Percentiles rank a stretch among this genome's conserved stretches.
These are phyloP conservation scores for Crithidia expoeki DNA, from an alignment of 208 protist genomes.

Conservation along the genomic window DNA sequence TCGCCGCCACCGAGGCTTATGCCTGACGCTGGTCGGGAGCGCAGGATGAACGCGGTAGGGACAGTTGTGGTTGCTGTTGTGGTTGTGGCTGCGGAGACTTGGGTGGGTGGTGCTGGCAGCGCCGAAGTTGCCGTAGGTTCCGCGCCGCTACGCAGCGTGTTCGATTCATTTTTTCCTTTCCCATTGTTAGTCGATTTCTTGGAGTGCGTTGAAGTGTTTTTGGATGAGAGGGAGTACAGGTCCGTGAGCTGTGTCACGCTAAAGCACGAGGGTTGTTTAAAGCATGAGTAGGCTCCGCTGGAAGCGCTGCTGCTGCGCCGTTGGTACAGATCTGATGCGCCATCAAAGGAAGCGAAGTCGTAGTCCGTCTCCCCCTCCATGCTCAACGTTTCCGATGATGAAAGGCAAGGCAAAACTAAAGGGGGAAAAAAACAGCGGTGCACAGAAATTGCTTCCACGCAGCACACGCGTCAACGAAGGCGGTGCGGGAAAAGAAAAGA, in stretches of 20 bases:
- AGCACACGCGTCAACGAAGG: no score
- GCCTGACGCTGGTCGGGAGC: slow-evolving; percentile 2
- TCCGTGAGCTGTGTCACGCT: slow-evolving; percentile 16
- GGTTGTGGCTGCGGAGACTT: background rate
- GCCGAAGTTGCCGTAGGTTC: background rate
- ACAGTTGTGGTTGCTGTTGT: background rate
- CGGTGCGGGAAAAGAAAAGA: slow-evolving; percentile 4
- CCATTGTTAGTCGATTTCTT: background rate
- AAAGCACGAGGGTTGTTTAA: slow-evolving; percentile 8
- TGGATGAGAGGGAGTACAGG: slow-evolving; percentile 1
- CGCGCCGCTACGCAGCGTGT: background rate
- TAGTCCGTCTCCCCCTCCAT: slow-evolving; percentile 12
- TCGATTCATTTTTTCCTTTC: background rate
- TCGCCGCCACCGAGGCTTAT: background rate
- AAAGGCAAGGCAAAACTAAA: no score
- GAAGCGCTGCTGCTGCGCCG: slow-evolving; percentile 3
- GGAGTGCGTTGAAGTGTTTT: background rate
- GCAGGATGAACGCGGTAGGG: background rate
- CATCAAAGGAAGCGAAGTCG: slow-evolving; percentile 4
- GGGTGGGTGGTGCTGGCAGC: background rate
- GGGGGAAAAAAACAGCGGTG: no score
- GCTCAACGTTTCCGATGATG: no score
- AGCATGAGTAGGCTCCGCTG: slow-evolving; percentile 14
- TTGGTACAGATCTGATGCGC: background rate
- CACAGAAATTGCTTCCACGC: no score